A percentile compares a stretch with the other conserved stretches of the same genome.
These are phyloP conservation scores for Leccinum variabile DNA, from an alignment of 1,284 basidiomycete genomes.

Conservation along the genomic window DNA sequence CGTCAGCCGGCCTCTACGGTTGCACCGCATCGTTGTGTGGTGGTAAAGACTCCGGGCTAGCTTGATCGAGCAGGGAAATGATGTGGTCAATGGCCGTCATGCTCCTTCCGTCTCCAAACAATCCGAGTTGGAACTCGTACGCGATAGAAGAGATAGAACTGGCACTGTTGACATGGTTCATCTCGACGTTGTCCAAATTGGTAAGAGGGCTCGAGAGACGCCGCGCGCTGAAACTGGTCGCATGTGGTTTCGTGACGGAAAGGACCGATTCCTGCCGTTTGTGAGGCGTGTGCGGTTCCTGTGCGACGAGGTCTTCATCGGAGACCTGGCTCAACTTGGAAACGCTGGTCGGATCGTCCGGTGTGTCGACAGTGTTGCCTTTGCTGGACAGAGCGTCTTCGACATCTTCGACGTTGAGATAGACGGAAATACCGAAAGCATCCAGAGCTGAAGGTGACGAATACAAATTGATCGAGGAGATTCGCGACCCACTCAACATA, in stretches of 20 bases:
- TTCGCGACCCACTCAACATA: constrained; percentile 2
- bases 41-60: constrained; percentile 16
- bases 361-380: neutral
- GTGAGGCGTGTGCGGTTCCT: constrained; percentile 9
- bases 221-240: neutral
- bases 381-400: neutral
- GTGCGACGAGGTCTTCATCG: constrained; percentile 9
- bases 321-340: constrained; percentile 3
- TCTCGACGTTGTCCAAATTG: constrained; percentile 17
- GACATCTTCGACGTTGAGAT: constrained; percentile 16
- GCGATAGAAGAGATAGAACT: constrained; percentile 33
- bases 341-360: neutral
- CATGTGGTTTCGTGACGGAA: neutral
- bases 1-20: constrained; percentile 13
- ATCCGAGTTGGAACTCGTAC: constrained; percentile 28
- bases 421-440: constrained; percentile 24
- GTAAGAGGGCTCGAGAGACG: constrained; percentile 22
- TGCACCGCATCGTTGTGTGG: neutral
- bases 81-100: constrained; percentile 28
- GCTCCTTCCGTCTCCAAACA: constrained; percentile 29
- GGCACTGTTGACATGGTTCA: constrained; percentile 18
- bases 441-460: constrained; percentile 21
- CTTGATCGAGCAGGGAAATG: constrained; percentile 32
- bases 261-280: constrained; percentile 21
- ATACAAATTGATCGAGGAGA: constrained; percentile 12